Conservation (phyloP, 768 basidiomycete genomes). For the Rubroboletus pulcherrimus region DNA sequence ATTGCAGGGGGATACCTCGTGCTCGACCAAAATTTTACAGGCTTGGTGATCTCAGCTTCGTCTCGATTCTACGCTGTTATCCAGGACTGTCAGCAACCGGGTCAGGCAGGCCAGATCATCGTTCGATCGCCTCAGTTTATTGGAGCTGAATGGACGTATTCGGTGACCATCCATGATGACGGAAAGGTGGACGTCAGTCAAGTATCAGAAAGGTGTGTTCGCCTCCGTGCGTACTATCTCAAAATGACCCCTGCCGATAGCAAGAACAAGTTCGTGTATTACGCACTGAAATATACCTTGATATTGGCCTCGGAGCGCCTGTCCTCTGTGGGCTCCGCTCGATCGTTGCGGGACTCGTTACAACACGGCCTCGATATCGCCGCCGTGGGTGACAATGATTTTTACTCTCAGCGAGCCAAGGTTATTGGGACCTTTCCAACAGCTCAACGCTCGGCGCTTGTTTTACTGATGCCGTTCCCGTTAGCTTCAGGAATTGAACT, state of each 20-base stretch:
- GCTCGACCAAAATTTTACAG: constrained; percentile 81
- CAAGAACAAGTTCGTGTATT: constrained; percentile 90
- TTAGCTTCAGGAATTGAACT: constrained; percentile 60
- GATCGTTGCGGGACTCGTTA: constrained; percentile 39
- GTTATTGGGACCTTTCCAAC: constrained; percentile 36
- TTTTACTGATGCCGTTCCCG: constrained; percentile 1
- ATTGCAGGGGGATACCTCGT: constrained; percentile 97
- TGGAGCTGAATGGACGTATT: constrained; percentile 75
- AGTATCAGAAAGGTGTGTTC: constrained; percentile 21
- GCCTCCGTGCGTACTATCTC: neutral
- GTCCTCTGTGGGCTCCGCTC: constrained; percentile 36
- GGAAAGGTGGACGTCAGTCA: constrained; percentile 22
- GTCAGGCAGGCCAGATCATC: constrained; percentile 44
- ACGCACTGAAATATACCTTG: constrained; percentile 79
- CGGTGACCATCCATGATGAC: constrained; percentile 39
- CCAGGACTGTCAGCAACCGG: constrained; percentile 29
- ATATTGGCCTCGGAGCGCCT: constrained; percentile 55
- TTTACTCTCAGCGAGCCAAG: constrained; percentile 90
- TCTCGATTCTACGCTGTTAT: constrained; percentile 91
- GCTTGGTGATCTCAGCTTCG: constrained; percentile 87
- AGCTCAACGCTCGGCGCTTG: neutral
- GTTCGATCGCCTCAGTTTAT: constrained; percentile 91
- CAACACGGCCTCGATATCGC: constrained; percentile 64
- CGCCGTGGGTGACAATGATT: constrained; percentile 94
- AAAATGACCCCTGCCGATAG: constrained; percentile 29